Conservation (phyloP, 2,329 filamentous ascomycete genomes). For the Trichoderma sp. region DNA sequence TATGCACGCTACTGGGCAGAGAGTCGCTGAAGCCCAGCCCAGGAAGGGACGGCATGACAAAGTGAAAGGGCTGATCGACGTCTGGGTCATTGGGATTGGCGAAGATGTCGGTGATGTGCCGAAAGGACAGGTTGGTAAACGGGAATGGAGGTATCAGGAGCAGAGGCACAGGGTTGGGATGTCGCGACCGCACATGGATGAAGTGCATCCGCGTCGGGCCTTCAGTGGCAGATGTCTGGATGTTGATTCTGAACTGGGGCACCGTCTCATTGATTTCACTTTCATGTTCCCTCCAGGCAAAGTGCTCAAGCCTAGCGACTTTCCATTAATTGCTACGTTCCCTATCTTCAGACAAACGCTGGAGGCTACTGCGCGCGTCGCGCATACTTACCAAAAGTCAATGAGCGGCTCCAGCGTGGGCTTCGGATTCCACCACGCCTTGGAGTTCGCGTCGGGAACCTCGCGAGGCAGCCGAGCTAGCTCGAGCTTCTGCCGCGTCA, state of each 20-base stretch:
- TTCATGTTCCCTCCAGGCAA: constrained; percentile 67
- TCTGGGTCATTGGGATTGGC: constrained; percentile 55
- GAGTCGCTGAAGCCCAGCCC: constrained; percentile 71
- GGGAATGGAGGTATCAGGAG: constrained; percentile 69
- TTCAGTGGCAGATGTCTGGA: constrained; percentile 48
- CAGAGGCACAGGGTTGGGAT: constrained; percentile 61
- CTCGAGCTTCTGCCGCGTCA: constrained; percentile 70
- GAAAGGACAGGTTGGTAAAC: constrained; percentile 63
- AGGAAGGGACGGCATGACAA: constrained; percentile 68
- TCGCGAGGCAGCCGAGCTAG: constrained; percentile 68
- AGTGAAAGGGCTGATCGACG: constrained; percentile 60
- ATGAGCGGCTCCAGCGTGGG: constrained; percentile 64
- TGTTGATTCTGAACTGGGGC: constrained; percentile 66
- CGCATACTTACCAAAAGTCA: constrained; percentile 61
- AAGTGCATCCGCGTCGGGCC: constrained; percentile 63
- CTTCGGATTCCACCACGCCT: constrained; percentile 64
- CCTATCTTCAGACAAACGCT: no score
- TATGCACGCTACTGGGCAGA: constrained; percentile 53
- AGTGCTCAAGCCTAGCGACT: constrained; percentile 63
- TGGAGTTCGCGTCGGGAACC: constrained; percentile 50
- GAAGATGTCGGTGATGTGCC: constrained; percentile 58
- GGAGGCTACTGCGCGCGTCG: neutral
- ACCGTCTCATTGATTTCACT: constrained; percentile 58
- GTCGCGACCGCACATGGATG: constrained; percentile 61
- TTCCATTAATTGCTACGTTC: neutral